These are phyloP conservation scores for Pelagomonas calceolata DNA, from an alignment of 108 stramenopile species.

Conservation along the genomic window DNA sequence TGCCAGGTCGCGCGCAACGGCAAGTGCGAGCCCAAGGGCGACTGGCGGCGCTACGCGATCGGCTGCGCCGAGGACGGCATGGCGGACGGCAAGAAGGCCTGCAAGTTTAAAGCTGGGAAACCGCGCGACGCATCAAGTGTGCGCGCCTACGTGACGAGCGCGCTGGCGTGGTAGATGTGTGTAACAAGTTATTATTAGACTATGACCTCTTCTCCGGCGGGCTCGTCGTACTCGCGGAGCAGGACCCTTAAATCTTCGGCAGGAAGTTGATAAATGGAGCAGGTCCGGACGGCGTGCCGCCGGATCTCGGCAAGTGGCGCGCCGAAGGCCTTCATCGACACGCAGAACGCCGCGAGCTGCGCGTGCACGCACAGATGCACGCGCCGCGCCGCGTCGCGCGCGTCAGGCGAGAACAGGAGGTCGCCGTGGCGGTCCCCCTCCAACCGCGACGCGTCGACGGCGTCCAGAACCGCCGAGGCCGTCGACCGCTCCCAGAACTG, in stretches of 20 bases:
- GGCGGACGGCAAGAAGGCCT: neutral
- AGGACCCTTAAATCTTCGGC: neutral
- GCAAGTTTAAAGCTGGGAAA: neutral
- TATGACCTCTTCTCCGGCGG: no score
- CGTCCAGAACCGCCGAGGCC: neutral
- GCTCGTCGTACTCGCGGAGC: neutral
- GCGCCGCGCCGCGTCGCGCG: neutral
- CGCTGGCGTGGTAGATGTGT: neutral
- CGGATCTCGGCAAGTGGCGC: neutral
- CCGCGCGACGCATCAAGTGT: neutral
- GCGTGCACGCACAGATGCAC: neutral
- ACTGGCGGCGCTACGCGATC: neutral
- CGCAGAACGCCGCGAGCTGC: neutral
- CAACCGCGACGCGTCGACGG: neutral
- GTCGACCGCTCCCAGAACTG: neutral
- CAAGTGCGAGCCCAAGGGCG: neutral
- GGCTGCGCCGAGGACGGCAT: neutral
- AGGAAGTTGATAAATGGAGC: neutral
- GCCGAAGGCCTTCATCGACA: neutral
- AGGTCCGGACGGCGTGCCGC: neutral
- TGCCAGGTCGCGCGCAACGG: neutral
- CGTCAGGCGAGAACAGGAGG: neutral
- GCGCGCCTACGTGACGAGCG: neutral
- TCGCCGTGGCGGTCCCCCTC: neutral
- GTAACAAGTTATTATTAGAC: no score